Evolutionary conservation across 208 protist genomes (phyloP).

Genomic region (Trypanosoma avium): DNA sequence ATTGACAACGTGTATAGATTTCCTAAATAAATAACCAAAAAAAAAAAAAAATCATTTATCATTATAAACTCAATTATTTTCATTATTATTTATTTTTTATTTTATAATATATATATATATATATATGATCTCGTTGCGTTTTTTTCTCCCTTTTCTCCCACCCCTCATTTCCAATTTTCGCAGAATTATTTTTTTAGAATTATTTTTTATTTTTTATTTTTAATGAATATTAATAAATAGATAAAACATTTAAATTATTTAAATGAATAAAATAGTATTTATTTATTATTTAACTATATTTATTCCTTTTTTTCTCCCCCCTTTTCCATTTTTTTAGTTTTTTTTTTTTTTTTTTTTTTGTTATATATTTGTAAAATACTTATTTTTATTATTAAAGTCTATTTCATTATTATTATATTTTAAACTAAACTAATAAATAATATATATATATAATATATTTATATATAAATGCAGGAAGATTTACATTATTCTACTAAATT

Average conservation of each 20-base stretch:
- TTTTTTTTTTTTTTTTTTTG: conserved; percentile 15
- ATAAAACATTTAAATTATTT: no score
- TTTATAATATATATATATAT: no score
- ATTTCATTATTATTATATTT: background rate
- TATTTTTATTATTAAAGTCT: conserved; percentile 11
- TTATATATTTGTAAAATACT: background rate
- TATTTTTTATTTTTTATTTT: no score
- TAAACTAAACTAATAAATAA: background rate
- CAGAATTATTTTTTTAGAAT: no score
- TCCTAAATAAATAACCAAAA: no score
- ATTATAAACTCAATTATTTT: conserved; percentile 14
- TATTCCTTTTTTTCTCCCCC: conserved; percentile 8
- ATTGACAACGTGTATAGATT: no score
- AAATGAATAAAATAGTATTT: background rate
- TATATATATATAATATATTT: background rate
- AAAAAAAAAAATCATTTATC: no score
- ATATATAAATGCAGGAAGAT: conserved; percentile 34
- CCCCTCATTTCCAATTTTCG: no score
- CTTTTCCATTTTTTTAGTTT: conserved; percentile 1
- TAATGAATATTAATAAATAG: no score
- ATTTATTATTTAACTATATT: conserved; percentile 8
- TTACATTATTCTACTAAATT: conserved; percentile 33
- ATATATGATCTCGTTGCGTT: no score
- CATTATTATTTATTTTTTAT: conserved; percentile 15
- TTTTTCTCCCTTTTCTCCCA: no score